Evolutionary conservation across 441 rosid species (phyloP).

Genomic region (Jatropha podagrica): DNA sequence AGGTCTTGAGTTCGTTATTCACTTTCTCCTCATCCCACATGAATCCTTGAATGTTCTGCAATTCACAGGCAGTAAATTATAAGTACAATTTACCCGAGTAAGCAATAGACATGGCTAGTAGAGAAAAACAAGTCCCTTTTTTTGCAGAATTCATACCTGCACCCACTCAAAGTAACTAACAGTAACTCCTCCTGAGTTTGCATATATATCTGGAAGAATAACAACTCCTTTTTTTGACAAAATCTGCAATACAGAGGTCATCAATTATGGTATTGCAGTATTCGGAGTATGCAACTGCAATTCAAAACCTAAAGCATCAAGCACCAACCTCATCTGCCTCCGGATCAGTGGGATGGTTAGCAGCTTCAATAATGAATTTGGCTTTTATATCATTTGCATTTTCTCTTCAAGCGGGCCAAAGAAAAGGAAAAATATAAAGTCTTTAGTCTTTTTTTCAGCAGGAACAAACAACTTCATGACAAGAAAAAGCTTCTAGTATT

Average conservation of each 20-base stretch:
- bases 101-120: background rate
- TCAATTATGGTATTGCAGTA: background rate
- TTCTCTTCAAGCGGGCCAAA: slow-evolving; percentile 48
- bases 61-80: background rate
- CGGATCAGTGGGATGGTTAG: slow-evolving; percentile 98
- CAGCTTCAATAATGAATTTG: slow-evolving; percentile 91
- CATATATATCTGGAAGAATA: slow-evolving; percentile 92
- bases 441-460: background rate
- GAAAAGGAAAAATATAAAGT: background rate
- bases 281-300: background rate
- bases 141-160: slow-evolving; percentile 47
- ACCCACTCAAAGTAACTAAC: slow-evolving; percentile 99
- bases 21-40: slow-evolving; percentile 98
- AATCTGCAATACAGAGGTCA: slow-evolving; percentile 47
- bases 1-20: slow-evolving; percentile 66
- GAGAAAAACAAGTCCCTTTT: background rate
- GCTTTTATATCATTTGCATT: slow-evolving; percentile 91
- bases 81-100: background rate
- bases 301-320: slow-evolving; percentile 11
- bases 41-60: slow-evolving; percentile 95
- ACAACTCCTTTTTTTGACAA: slow-evolving; percentile 83
- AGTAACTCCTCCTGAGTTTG: slow-evolving; percentile 94
- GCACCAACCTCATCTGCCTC: slow-evolving; percentile 89
- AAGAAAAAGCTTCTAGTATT: slow-evolving; percentile 1
- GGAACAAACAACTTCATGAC: background rate